Evolutionary conservation across 2,329 filamentous ascomycete genomes (phyloP).

Genomic region (Didymella sp.): DNA sequence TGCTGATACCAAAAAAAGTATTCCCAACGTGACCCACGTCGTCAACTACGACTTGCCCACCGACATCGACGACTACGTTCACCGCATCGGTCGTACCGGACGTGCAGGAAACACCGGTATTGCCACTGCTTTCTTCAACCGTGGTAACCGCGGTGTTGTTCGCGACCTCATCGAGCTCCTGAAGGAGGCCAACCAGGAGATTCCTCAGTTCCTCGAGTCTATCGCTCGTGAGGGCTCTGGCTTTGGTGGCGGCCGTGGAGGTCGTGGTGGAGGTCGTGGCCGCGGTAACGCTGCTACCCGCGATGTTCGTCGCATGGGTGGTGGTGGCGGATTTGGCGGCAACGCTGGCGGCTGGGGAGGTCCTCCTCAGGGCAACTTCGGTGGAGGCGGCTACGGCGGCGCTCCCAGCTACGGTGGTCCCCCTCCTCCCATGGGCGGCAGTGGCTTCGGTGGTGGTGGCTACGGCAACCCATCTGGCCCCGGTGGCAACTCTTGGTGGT

Average conservation of each 20-base stretch:
- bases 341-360: constrained; percentile 55
- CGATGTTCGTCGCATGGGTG: constrained; percentile 74
- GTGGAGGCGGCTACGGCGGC: constrained; percentile 51
- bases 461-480: constrained; percentile 73
- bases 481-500: constrained; percentile 74
- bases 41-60: constrained; percentile 99
- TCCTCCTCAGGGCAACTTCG: constrained; percentile 37
- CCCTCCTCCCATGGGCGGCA: constrained; percentile 55
- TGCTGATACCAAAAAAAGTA: constrained; percentile 60
- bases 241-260: constrained; percentile 73
- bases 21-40: constrained; percentile 95
- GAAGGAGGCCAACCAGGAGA: constrained; percentile 98
- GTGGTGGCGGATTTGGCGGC: constrained; percentile 61
- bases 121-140: constrained; percentile 99
- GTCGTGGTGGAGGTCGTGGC: constrained; percentile 73
- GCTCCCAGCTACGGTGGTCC: constrained; percentile 68
- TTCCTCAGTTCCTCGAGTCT: constrained; percentile 92
- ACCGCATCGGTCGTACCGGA: constrained; percentile 99
- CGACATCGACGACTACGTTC: constrained; percentile 98
- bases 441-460: constrained; percentile 58
- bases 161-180: constrained; percentile 96
- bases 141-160: constrained; percentile 96
- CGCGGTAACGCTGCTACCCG: constrained; percentile 75
- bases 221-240: constrained; percentile 92
- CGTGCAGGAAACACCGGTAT: constrained; percentile 99